phyloP scores from a whole-genome alignment of 208 protist genomes.

The Leishmania turanica region DNA sequence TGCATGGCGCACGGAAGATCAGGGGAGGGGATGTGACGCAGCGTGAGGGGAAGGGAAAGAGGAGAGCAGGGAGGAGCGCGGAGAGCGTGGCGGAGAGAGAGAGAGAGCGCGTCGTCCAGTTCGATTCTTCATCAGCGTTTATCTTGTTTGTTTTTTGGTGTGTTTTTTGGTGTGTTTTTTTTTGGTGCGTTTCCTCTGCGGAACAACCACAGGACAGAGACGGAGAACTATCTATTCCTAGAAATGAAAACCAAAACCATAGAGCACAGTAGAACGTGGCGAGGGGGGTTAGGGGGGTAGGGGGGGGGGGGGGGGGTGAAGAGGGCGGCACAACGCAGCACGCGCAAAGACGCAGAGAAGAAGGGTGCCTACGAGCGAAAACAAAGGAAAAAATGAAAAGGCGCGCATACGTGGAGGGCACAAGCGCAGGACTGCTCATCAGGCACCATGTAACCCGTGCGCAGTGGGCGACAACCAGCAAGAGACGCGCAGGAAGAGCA shows the following conservation, averaged over 20 bases:
- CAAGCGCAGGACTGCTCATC: background rate
- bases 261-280: background rate
- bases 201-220: background rate
- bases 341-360: background rate
- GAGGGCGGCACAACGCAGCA: background rate
- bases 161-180: too few relatives aligned
- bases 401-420: background rate
- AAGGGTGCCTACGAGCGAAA: background rate
- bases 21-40: background rate
- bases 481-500: background rate
- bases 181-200: background rate
- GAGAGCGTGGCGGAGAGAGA: background rate
- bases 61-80: too few relatives aligned
- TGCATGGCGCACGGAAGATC: background rate
- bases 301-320: too few relatives aligned
- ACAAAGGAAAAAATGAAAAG: background rate
- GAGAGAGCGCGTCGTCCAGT: background rate
- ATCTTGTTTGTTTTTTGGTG: background rate
- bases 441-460: background rate
- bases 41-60: background rate
- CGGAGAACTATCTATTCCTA: background rate
- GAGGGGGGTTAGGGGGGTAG: background rate
- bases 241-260: background rate
- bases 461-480: background rate
- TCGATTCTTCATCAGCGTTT: background rate